Conservation (phyloP, 768 basidiomycete species). For the Lentinula sp. region DNA sequence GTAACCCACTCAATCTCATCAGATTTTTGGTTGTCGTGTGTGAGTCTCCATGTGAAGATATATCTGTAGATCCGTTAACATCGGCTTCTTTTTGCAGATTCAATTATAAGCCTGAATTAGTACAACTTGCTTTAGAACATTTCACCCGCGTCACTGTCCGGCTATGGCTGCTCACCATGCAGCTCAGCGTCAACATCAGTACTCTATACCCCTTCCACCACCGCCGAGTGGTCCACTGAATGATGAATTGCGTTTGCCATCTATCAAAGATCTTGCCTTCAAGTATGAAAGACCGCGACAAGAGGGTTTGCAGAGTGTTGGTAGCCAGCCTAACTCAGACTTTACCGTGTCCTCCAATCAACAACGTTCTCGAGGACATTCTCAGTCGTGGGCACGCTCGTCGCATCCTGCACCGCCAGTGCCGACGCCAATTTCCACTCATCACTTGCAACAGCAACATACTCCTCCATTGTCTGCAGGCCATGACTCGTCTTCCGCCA, state of each 20-base stretch:
- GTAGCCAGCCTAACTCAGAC: constrained; percentile 11
- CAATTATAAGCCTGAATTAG: constrained; percentile 33
- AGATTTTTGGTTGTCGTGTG: constrained; percentile 13
- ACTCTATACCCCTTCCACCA: constrained; percentile 29
- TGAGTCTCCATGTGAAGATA: constrained; percentile 3
- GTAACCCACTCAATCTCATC: constrained; percentile 7
- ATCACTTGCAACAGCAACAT: constrained; percentile 38
- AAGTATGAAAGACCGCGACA: constrained; percentile 28
- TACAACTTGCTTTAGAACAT: constrained; percentile 23
- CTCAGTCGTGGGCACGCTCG: constrained; percentile 27
- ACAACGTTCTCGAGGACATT: constrained; percentile 26
- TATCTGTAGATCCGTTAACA: constrained; percentile 49
- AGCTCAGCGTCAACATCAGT: constrained; percentile 28
- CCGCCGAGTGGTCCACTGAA: constrained; percentile 18
- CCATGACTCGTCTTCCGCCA: constrained; percentile 27
- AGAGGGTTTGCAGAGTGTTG: constrained; percentile 16
- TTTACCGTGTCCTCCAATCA: constrained; percentile 22
- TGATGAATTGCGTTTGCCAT: constrained; percentile 55
- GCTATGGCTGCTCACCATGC: constrained; percentile 46
- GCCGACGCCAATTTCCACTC: constrained; percentile 13
- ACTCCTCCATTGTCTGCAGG: constrained; percentile 40
- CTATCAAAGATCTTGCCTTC: constrained; percentile 71
- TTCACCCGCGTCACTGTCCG: constrained; percentile 12
- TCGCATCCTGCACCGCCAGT: constrained; percentile 12
- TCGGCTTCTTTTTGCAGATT: constrained; percentile 48